These are phyloP conservation scores for Pulveroboletus sp. DNA, from an alignment of 768 basidiomycete genomes.

Conservation along the genomic window DNA sequence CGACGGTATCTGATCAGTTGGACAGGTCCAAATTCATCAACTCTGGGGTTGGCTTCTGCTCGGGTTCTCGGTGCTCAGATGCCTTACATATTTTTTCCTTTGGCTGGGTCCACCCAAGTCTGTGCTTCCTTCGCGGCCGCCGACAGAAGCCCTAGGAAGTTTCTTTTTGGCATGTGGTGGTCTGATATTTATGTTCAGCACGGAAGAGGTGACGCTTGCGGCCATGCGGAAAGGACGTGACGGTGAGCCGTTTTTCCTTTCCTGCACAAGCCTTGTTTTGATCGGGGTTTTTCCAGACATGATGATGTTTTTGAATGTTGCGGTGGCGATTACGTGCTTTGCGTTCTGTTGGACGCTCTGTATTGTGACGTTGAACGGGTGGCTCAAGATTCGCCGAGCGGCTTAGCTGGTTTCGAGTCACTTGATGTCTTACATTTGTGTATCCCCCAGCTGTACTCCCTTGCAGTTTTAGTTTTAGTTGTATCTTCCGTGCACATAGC, in stretches of 20 bases:
- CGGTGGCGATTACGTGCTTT: conserved; percentile 82
- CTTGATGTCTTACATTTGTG: neutral
- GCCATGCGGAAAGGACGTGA: conserved; percentile 90
- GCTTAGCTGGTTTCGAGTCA: neutral
- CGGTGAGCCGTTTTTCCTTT: conserved; percentile 43
- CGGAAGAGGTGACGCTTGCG: conserved; percentile 84
- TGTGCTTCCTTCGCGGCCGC: conserved; percentile 87
- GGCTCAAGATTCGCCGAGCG: conserved; percentile 53
- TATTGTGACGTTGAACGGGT: conserved; percentile 80
- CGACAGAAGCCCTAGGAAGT: conserved; percentile 86
- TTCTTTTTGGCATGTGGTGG: conserved; percentile 90
- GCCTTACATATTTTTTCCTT: conserved; percentile 91
- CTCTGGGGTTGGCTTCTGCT: conserved; percentile 90
- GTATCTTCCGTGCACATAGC: neutral
- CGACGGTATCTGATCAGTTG: conserved; percentile 6
- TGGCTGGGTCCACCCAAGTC: conserved; percentile 85
- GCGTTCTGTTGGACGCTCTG: conserved; percentile 82
- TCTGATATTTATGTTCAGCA: conserved; percentile 84
- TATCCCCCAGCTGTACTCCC: neutral
- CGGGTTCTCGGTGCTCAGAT: conserved; percentile 74
- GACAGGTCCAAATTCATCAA: conserved; percentile 80
- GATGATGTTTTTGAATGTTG: conserved; percentile 86
- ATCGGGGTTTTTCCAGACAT: conserved; percentile 48
- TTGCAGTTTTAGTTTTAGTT: neutral
- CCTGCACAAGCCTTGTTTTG: conserved; percentile 2